Percentiles rank a stretch among this genome's conserved stretches.
These are phyloP conservation scores for Xylona heveae DNA, from an alignment of 495 filamentous ascomycete species.

Conservation along the genomic window DNA sequence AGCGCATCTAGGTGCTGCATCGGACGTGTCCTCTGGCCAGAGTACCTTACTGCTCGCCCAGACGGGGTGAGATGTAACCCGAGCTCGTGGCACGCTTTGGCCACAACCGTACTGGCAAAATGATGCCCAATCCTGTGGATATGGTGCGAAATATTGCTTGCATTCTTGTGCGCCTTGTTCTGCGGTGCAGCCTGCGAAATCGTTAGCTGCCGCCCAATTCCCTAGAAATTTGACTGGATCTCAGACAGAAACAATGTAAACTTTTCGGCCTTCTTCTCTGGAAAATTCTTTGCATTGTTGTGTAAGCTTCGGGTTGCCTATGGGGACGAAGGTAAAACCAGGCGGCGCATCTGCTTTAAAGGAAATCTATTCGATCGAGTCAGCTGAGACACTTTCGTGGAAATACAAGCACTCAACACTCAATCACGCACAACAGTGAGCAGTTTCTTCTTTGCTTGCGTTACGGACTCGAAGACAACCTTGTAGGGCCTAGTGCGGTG, in stretches of 20 bases:
- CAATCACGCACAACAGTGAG: slow-evolving; percentile 28
- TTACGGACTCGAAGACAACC: slow-evolving; percentile 33
- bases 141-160: slow-evolving; percentile 37
- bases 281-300: slow-evolving; percentile 62
- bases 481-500: slow-evolving; percentile 29
- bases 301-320: slow-evolving; percentile 57
- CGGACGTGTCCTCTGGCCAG: slow-evolving; percentile 6
- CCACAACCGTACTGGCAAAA: slow-evolving; percentile 35
- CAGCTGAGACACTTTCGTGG: no score
- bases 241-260: slow-evolving; percentile 65
- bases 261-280: slow-evolving; percentile 38
- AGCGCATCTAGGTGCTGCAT: slow-evolving; percentile 3
- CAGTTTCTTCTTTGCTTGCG: slow-evolving; percentile 37
- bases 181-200: slow-evolving; percentile 2
- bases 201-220: not conserved
- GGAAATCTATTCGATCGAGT: slow-evolving; percentile 10
- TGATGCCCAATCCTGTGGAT: slow-evolving; percentile 68
- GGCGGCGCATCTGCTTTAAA: slow-evolving; percentile 28
- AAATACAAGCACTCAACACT: no score
- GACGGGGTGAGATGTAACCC: slow-evolving; percentile 20
- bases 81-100: slow-evolving; percentile 27
- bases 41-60: slow-evolving; percentile 19
- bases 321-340: slow-evolving; percentile 72
- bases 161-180: slow-evolving; percentile 18
- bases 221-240: not conserved